Conservation (phyloP, 2,329 filamentous ascomycete species). For the Ceratocystis harringtonii region DNA sequence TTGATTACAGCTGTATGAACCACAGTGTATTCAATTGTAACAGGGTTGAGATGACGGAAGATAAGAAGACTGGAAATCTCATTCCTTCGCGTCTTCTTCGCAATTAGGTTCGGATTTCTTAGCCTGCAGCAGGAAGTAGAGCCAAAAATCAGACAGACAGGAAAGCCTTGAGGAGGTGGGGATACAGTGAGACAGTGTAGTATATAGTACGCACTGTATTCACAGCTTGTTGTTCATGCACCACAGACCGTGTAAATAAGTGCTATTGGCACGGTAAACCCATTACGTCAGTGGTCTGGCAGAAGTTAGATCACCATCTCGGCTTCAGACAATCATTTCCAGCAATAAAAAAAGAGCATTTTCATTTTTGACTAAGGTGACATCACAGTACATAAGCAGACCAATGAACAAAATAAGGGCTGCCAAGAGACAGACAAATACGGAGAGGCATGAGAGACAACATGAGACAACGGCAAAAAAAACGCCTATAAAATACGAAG, state of each 20-base stretch:
- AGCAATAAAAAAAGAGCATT: neutral
- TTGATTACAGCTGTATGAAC: too few species aligned
- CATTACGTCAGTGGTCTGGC: slow-evolving; percentile 1
- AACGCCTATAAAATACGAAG: neutral
- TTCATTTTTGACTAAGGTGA: neutral
- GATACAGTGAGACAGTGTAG: neutral
- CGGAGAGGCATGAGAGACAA: neutral
- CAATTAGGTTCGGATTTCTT: too few species aligned
- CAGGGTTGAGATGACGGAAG: too few species aligned
- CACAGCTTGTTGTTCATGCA: neutral
- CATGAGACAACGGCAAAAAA: neutral
- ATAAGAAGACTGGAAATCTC: too few species aligned
- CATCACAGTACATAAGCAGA: too few species aligned
- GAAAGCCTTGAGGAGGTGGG: neutral
- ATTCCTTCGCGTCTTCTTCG: too few species aligned
- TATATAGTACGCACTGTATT: neutral
- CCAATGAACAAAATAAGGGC: neutral
- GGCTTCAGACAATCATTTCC: neutral
- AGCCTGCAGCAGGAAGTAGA: too few species aligned
- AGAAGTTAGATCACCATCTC: neutral
- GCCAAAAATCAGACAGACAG: too few species aligned
- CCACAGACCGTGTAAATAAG: neutral
- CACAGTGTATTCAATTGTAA: too few species aligned
- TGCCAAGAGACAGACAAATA: neutral
- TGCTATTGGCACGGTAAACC: neutral